Evolutionary conservation across 2,329 filamentous ascomycete genomes (phyloP).

Genomic region (Paraphaeosphaeria minitans): DNA sequence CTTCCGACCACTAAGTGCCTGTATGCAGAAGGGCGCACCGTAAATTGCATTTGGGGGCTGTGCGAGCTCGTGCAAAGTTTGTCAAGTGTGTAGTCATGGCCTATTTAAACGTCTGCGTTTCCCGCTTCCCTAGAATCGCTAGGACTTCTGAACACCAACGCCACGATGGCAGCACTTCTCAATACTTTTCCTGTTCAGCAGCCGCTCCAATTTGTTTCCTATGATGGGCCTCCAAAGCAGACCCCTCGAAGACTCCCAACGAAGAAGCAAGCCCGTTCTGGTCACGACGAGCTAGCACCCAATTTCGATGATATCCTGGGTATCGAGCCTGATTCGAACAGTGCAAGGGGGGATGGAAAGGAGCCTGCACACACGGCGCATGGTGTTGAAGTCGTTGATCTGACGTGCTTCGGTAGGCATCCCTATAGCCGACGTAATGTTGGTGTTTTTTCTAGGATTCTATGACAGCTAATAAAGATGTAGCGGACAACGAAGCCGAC

Average conservation of each 20-base stretch:
- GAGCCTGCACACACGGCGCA: too few species aligned
- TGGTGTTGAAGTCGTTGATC: too few species aligned
- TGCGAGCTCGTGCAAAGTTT: conserved; percentile 10
- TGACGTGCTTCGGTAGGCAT: too few species aligned
- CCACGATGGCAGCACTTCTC: conserved; percentile 13
- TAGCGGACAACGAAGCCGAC: too few species aligned
- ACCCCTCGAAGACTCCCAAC: background rate
- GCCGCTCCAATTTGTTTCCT: conserved; percentile 14
- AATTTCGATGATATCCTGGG: conserved; percentile 5
- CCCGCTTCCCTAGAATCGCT: conserved; percentile 9
- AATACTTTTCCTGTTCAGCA: conserved; percentile 10
- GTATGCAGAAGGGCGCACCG: conserved; percentile 16
- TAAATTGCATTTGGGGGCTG: conserved; percentile 6
- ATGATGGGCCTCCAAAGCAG: conserved; percentile 13
- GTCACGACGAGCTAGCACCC: conserved; percentile 3
- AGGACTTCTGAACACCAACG: conserved; percentile 8
- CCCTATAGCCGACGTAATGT: too few species aligned
- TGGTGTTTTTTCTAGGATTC: too few species aligned
- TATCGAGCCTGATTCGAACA: conserved; percentile 7
- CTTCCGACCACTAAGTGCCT: conserved; percentile 11
- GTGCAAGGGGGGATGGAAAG: too few species aligned
- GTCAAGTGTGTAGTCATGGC: conserved; percentile 2
- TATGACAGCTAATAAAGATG: too few species aligned
- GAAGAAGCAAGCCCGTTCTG: background rate
- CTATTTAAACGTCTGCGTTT: conserved; percentile 20